A percentile compares a stretch with the other conserved stretches of the same genome.
Conservation (phyloP, 1,284 basidiomycete species). For the Fistulinella staudtii region DNA sequence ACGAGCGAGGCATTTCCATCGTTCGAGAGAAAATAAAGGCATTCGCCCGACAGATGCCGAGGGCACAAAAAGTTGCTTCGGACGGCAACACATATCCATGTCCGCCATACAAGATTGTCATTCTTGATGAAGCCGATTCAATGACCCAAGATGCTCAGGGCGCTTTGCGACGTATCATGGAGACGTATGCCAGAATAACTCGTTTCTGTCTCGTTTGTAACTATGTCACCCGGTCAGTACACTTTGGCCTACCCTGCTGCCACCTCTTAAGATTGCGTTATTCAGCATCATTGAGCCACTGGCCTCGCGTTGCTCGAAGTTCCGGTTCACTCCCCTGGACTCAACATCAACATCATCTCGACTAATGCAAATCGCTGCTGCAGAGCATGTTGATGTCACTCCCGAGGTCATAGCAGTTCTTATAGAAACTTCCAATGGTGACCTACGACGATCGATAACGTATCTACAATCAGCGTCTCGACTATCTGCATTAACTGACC, state of each 20-base stretch:
- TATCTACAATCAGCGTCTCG: conserved; percentile 96
- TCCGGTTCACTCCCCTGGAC: conserved; percentile 94
- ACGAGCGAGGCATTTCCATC: conserved; percentile 95
- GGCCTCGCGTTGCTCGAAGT: conserved; percentile 98
- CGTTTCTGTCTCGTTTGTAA: conserved; percentile 99
- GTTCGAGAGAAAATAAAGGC: conserved; percentile 99
- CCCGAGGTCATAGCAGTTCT: conserved; percentile 64
- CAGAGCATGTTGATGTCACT: conserved; percentile 52
- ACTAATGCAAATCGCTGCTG: conserved; percentile 75
- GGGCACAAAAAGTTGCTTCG: conserved; percentile 68
- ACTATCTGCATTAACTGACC: conserved; percentile 65
- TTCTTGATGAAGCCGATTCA: conserved; percentile 97
- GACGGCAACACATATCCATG: conserved; percentile 90
- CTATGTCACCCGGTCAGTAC: conserved; percentile 89
- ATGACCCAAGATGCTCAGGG: conserved; percentile 99
- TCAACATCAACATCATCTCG: conserved; percentile 70
- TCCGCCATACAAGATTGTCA: conserved; percentile 98
- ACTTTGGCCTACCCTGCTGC: background rate
- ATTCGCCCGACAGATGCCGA: conserved; percentile 93
- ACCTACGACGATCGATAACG: conserved; percentile 97
- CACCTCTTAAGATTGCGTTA: conserved; percentile 10
- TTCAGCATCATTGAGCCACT: conserved; percentile 96
- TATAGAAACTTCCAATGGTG: conserved; percentile 83
- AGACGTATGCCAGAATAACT: conserved; percentile 94
- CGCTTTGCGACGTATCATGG: conserved; percentile 96